phyloP scores from a whole-genome alignment of 192 early-diverging fungal species.

The Diversispora eburnea region DNA sequence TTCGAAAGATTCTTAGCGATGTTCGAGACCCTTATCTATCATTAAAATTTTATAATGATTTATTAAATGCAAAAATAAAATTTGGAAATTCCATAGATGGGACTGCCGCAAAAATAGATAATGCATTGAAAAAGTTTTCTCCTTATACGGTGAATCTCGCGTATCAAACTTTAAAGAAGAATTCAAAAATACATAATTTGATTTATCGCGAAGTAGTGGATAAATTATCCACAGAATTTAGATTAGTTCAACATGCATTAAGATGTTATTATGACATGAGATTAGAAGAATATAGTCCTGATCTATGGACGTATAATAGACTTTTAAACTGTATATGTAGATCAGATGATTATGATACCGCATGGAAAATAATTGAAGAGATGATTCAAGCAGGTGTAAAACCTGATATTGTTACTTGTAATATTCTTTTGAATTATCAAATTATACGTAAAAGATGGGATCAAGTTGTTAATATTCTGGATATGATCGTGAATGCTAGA shows the following conservation, averaged over 20 bases:
- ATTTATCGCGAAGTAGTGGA: background rate
- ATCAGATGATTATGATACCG: background rate
- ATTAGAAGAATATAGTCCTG: background rate
- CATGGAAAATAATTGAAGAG: constrained; percentile 13
- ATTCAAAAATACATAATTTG: background rate
- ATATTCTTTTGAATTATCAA: background rate
- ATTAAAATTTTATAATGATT: constrained; percentile 1
- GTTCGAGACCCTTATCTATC: background rate
- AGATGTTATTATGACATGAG: constrained; percentile 1
- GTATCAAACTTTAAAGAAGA: background rate
- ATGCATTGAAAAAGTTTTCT: background rate
- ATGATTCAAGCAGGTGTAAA: background rate
- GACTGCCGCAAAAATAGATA: background rate
- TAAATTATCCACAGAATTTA: background rate
- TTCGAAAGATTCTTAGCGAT: background rate
- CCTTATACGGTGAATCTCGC: background rate
- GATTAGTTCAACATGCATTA: background rate
- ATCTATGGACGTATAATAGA: constrained; percentile 11
- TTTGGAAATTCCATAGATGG: background rate
- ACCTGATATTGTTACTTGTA: constrained; percentile 5
- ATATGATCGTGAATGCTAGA: background rate
- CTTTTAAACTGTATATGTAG: background rate
- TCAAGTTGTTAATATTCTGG: background rate
- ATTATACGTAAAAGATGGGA: background rate
- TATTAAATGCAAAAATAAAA: background rate